Evolutionary conservation across 305 asterid species (phyloP).

Genomic region (Ilex paraguariensis): DNA sequence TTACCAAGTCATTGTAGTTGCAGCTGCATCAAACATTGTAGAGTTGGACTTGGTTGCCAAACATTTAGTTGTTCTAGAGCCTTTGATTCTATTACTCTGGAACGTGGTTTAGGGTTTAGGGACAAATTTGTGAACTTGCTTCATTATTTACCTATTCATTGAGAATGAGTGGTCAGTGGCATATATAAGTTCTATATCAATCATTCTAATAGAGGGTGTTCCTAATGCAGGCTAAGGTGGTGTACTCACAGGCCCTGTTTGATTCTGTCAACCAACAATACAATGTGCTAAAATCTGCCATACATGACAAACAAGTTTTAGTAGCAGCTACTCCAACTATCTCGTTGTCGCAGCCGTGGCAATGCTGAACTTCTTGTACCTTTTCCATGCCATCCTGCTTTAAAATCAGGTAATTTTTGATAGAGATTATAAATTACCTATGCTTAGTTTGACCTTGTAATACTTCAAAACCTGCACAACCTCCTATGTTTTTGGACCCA

Average conservation of each 20-base stretch:
- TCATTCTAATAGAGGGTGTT: not conserved
- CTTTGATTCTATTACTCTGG: not conserved
- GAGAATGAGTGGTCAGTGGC: not conserved
- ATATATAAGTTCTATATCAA: not conserved
- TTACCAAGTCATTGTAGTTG: too few species aligned
- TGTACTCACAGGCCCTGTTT: slow-evolving; percentile 42
- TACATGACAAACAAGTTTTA: slow-evolving; percentile 68
- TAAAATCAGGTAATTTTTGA: slow-evolving; percentile 26
- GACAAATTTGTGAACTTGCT: too few species aligned
- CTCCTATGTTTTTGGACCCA: too few species aligned
- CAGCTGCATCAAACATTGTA: too few species aligned
- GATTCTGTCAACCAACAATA: slow-evolving; percentile 66
- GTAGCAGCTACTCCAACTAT: slow-evolving; percentile 58
- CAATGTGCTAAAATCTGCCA: slow-evolving; percentile 61
- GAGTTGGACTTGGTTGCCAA: too few species aligned
- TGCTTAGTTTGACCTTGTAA: too few species aligned
- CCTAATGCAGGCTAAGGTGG: slow-evolving; percentile 58
- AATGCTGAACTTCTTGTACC: slow-evolving; percentile 19
- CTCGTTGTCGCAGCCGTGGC: slow-evolving; percentile 79
- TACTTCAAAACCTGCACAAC: too few species aligned
- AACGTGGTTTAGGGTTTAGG: not conserved
- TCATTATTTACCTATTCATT: too few species aligned
- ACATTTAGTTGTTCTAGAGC: not conserved
- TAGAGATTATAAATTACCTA: too few species aligned
- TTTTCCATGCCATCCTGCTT: slow-evolving; percentile 9